These are phyloP conservation scores for Ilyonectria sp. DNA, from an alignment of 2,329 filamentous ascomycete species.

Conservation along the genomic window DNA sequence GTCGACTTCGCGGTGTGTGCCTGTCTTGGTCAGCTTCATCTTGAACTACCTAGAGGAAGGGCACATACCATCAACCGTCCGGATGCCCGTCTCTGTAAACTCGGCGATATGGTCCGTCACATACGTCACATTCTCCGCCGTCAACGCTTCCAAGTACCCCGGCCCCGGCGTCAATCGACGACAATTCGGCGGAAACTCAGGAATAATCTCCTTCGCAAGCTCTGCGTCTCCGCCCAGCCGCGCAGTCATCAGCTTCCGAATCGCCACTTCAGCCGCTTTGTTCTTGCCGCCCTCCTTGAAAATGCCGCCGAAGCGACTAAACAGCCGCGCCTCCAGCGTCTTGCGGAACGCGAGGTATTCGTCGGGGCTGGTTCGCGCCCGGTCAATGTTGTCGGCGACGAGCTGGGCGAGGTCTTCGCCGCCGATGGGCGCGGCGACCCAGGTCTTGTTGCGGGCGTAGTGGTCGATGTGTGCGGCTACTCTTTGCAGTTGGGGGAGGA, in stretches of 20 bases:
- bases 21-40: not conserved
- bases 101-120: slow-evolving; percentile 16
- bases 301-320: slow-evolving; percentile 17
- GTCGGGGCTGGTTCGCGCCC: slow-evolving; percentile 13
- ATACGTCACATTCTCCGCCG: slow-evolving; percentile 9
- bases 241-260: slow-evolving; percentile 14
- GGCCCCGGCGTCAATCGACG: slow-evolving; percentile 19
- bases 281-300: slow-evolving; percentile 10
- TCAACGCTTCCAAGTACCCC: slow-evolving; percentile 14
- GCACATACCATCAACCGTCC: slow-evolving; percentile 11
- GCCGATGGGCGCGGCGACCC: slow-evolving; percentile 20
- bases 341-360: slow-evolving; percentile 22
- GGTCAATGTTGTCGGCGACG: slow-evolving; percentile 13
- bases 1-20: slow-evolving; percentile 13
- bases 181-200: slow-evolving; percentile 19
- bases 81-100: slow-evolving; percentile 17
- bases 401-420: slow-evolving; percentile 18
- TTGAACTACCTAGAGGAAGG: no score
- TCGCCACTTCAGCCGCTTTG: not conserved
- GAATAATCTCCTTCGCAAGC: slow-evolving; percentile 8
- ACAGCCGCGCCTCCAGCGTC: slow-evolving; percentile 4
- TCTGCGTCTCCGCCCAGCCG: slow-evolving; percentile 2
- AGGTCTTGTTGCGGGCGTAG: slow-evolving; percentile 21
- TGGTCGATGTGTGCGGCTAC: slow-evolving; percentile 11
- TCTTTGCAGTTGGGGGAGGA: slow-evolving; percentile 14